Percentiles rank a stretch among this genome's conserved stretches.
phyloP scores from a whole-genome alignment of 345 rosid genomes.

The Eucalyptus regnans region DNA sequence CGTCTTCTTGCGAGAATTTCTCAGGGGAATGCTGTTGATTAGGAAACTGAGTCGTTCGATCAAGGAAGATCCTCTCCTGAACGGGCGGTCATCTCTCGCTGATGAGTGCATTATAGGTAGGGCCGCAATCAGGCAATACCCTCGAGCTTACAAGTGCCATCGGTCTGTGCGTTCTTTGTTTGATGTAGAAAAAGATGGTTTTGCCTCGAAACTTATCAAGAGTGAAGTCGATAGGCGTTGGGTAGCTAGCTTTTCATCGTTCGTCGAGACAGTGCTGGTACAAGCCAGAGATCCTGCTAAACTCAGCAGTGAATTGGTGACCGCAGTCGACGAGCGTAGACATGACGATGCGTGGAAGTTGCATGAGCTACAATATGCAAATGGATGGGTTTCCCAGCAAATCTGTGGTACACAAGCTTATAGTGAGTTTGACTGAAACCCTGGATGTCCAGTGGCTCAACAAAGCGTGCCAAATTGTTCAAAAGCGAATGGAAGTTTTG shows the following conservation, averaged over 20 bases:
- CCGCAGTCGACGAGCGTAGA: conserved; percentile 44
- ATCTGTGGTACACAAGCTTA: conserved; percentile 46
- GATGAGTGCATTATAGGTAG: background rate
- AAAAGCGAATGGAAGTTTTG: background rate
- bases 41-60: background rate
- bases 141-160: background rate
- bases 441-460: conserved; percentile 47
- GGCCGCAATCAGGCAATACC: background rate
- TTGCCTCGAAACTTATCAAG: background rate
- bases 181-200: background rate
- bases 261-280: conserved; percentile 50
- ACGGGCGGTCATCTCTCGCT: background rate
- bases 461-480: conserved; percentile 26
- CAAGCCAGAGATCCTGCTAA: conserved; percentile 79
- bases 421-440: conserved; percentile 46
- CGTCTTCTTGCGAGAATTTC: background rate
- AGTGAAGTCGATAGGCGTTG: background rate
- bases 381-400: conserved; percentile 83
- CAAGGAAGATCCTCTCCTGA: background rate
- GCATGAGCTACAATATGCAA: conserved; percentile 59
- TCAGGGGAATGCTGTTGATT: background rate
- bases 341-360: conserved; percentile 57
- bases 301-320: conserved; percentile 42
- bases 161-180: background rate
- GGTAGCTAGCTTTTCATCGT: conserved; percentile 12